Percentiles rank a stretch among this genome's conserved stretches.
These are phyloP conservation scores for Jasminum sambac DNA, from an alignment of 257 asterid species.

Conservation along the genomic window DNA sequence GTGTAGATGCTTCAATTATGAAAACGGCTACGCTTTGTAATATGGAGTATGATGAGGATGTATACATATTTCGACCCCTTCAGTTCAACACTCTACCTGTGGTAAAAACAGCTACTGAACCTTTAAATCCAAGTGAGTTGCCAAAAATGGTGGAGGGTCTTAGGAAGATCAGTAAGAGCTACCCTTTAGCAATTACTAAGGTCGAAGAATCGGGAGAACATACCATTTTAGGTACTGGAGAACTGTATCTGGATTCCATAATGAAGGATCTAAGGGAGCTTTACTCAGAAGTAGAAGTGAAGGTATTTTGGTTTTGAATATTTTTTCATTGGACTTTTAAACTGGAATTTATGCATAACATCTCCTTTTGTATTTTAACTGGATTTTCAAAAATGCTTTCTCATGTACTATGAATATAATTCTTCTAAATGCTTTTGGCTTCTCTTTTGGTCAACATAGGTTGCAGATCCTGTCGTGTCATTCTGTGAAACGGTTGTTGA, in stretches of 20 bases:
- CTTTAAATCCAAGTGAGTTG: slow-evolving; percentile 93
- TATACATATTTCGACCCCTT: slow-evolving; percentile 83
- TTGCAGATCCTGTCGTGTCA: slow-evolving; percentile 98
- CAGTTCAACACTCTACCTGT: slow-evolving; percentile 95
- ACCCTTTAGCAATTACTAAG: slow-evolving; percentile 93
- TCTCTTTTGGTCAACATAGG: slow-evolving; percentile 45
- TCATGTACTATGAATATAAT: not conserved
- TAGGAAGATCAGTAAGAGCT: slow-evolving; percentile 96
- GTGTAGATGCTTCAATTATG: slow-evolving; percentile 99
- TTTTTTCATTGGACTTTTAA: not conserved
- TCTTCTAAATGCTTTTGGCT: not conserved
- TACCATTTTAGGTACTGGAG: slow-evolving; percentile 96
- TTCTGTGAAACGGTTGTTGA: slow-evolving; percentile 98
- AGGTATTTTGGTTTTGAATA: slow-evolving; percentile 46
- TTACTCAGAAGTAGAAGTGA: slow-evolving; percentile 97
- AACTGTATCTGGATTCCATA: slow-evolving; percentile 85
- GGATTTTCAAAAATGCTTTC: not conserved
- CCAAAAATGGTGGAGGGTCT: slow-evolving; percentile 99
- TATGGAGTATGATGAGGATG: slow-evolving; percentile 78
- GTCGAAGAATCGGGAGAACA: slow-evolving; percentile 99
- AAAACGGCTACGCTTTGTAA: slow-evolving; percentile 97
- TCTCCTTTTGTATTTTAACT: not conserved
- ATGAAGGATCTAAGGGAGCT: slow-evolving; percentile 99
- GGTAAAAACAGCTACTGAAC: slow-evolving; percentile 98
- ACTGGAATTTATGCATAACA: not conserved